Conservation (phyloP, 805 yeast genomes). For the Suhomyces sp. region DNA sequence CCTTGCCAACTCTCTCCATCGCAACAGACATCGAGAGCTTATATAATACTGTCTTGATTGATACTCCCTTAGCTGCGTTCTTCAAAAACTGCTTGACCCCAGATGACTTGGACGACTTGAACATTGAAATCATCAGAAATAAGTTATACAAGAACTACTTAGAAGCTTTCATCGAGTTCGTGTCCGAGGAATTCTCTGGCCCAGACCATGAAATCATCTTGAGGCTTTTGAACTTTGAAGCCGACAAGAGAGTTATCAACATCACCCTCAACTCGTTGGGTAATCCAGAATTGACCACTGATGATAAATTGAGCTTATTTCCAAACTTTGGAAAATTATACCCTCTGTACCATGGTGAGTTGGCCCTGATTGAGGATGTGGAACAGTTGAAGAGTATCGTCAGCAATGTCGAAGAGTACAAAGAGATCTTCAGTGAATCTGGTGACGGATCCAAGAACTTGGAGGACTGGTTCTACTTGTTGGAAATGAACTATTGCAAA, state of each 20-base stretch:
- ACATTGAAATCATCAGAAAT: slow-evolving; percentile 93
- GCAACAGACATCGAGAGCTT: slow-evolving; percentile 95
- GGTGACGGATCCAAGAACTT: slow-evolving; percentile 47
- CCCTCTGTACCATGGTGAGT: slow-evolving; percentile 62
- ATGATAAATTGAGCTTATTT: slow-evolving; percentile 67
- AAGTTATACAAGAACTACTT: slow-evolving; percentile 88
- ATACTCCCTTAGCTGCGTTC: slow-evolving; percentile 96
- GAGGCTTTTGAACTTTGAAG: slow-evolving; percentile 80
- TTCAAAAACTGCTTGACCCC: slow-evolving; percentile 85
- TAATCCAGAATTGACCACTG: slow-evolving; percentile 67
- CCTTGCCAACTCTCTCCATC: slow-evolving; percentile 89
- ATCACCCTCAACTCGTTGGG: slow-evolving; percentile 87
- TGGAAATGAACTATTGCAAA: slow-evolving; percentile 89
- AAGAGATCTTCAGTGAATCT: slow-evolving; percentile 48
- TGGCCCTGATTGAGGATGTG: slow-evolving; percentile 78
- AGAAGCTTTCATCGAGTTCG: slow-evolving; percentile 78
- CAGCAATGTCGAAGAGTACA: slow-evolving; percentile 64
- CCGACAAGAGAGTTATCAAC: slow-evolving; percentile 92
- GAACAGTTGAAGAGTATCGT: slow-evolving; percentile 75
- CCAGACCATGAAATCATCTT: slow-evolving; percentile 86
- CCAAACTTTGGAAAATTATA: slow-evolving; percentile 83
- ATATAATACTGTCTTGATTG: slow-evolving; percentile 88
- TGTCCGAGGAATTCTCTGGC: slow-evolving; percentile 54
- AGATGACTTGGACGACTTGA: slow-evolving; percentile 89
- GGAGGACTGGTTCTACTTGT: slow-evolving; percentile 91